Base-by-base conservation (phyloP, 2,329 filamentous ascomycete genomes). In the Juglanconis juglandina region DNA sequence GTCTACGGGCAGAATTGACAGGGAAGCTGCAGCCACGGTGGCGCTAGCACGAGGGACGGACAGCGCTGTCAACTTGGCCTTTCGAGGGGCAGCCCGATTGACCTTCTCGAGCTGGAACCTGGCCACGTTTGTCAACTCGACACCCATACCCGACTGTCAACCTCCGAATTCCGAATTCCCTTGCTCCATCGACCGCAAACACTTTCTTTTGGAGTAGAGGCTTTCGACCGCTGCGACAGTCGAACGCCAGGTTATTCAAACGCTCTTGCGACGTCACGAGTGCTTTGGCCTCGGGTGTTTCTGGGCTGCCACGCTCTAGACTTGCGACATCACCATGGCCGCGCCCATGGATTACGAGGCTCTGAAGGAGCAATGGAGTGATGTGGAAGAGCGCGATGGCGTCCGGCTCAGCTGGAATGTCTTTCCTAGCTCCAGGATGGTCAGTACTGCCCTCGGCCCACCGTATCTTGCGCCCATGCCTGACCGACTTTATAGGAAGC, bases 321-420 rank as follows among this genome's bases (percentile, higher is more conserved):
- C 51, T 41, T 61, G 58, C 61, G 54, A 58, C 47, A 55, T 46
- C 50, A 58, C 37, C 51, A 63, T 63, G 61, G 55, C 58, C 24
- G 62, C 60, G 17, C 48, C 60, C 52, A 96, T 96, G 92, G 93
- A 96, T 75, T 96, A 92, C 82, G 93, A 97, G 76, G 84, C 87
- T 68, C 80, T 96, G 68, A 97, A 97, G 79, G 93, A 97, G 77
- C 90, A 94, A 79, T 97, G 93, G 93, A 92, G 89, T 71, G 92
- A 97, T 75, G 88, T 96, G 61, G 95, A 99, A 80, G 95, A 99
- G 72, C 88, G 91, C 68, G 95, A 99, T 86, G 95, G 95, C 63
- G 87, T 98, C 71, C 88, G 95, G 65, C 83, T 99, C 67, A 97
- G 94, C 78, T 99, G 95, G 95, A 99, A 99, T 75, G 96, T 96